Base-by-base conservation (phyloP, 148 eudicot species). In the Persicaria tinctoria region DNA sequence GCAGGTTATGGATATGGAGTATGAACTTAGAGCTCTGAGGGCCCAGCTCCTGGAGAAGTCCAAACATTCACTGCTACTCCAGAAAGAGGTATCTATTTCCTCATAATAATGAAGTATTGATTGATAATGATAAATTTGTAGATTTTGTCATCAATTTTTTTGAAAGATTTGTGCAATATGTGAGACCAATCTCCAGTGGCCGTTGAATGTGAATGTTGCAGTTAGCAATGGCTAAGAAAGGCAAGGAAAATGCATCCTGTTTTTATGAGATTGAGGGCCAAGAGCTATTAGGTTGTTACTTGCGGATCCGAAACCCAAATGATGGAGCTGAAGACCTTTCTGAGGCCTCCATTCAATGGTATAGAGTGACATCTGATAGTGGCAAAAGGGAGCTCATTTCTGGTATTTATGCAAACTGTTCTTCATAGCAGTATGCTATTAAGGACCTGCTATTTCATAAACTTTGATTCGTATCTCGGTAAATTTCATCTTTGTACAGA, bases 1-100 rank as follows among this genome's bases (percentile, higher is more conserved):
- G 69, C 79, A 96, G 99, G 99, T 96, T 83, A 96, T 96, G 99
- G 97, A 90, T 85, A 96, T 96, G 99, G 97, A 96, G 76, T 90
- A 87, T 83, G 99, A 96, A 84, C 92, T 95, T 82, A 88, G 82
- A 80, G 99, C 99, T 74, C 80, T 96, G 77, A 86, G 99, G 73
- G 59, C 77, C 83, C 97, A 92, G 79, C 97, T 96, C 51, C 82
- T 83, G 46, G 99, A 96, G 84, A 96, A 96, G 85, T 85, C 97
- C 18, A 90, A 85, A 68, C 93, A 80, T 73, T 96, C 97, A 11
- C 81, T 89, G 75, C 89, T 79, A 78, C 96, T 96, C 56, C 93
- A 92, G 81, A 92, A 96, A 86, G 88, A 96, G 97, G 99, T 96
- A 80, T 66, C 6, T 76, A 20, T 10, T 27, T 64, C 68, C 38